These are phyloP conservation scores for Aspergillus homomorphus DNA, from an alignment of 495 filamentous ascomycete species.

Conservation along the genomic window DNA sequence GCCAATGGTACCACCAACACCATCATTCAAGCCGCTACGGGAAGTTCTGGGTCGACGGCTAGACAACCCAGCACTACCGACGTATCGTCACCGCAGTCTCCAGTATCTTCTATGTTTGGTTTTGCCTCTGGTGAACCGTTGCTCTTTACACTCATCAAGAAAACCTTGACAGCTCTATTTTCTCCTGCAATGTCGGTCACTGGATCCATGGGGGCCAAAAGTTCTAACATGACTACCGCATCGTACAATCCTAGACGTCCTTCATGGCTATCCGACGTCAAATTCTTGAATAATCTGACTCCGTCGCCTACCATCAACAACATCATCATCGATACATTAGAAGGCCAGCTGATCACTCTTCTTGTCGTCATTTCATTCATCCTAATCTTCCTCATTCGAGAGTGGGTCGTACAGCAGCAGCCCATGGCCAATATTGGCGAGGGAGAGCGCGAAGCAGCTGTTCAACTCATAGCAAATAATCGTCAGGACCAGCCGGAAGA, in stretches of 20 bases:
- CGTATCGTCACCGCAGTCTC: conserved; percentile 28
- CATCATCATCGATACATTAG: conserved; percentile 75
- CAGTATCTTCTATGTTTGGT: conserved; percentile 42
- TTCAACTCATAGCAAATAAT: conserved; percentile 41
- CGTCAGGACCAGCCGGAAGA: conserved; percentile 25
- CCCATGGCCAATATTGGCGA: conserved; percentile 63
- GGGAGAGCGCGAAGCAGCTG: conserved; percentile 46
- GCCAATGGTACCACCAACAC: conserved; percentile 42
- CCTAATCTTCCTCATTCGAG: conserved; percentile 88
- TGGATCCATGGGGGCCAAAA: conserved; percentile 16
- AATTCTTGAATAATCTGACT: conserved; percentile 70
- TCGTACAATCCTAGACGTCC: conserved; percentile 34
- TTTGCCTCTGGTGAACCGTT: conserved; percentile 48
- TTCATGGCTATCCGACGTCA: conserved; percentile 65
- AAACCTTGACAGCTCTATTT: conserved; percentile 38
- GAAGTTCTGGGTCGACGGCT: conserved; percentile 27
- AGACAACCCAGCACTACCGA: conserved; percentile 26
- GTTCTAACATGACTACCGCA: conserved; percentile 23
- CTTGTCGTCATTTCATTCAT: conserved; percentile 91
- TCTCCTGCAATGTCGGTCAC: conserved; percentile 34
- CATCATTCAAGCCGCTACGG: conserved; percentile 15
- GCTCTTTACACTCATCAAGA: conserved; percentile 46
- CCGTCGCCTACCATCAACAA: conserved; percentile 70
- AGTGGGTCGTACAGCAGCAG: conserved; percentile 98
- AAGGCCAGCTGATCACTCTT: conserved; percentile 90